A percentile compares a stretch with the other conserved stretches of the same genome.
phyloP scores from a whole-genome alignment of 345 rosid genomes.

The Gossypium bickii region DNA sequence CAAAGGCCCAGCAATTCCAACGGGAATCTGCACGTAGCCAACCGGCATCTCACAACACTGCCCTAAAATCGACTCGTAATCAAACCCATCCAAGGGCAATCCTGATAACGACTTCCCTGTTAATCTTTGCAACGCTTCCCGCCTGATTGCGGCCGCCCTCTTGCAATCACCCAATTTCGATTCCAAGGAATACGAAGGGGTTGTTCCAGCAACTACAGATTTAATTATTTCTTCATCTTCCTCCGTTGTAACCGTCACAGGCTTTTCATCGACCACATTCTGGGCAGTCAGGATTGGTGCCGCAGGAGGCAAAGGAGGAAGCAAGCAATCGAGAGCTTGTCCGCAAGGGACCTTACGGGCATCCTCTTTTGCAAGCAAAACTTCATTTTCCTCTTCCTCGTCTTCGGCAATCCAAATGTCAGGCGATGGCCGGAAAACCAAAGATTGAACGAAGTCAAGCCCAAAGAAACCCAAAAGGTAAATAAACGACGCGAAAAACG shows the following conservation, averaged over 20 bases:
- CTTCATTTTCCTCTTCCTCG: slow-evolving; percentile 31
- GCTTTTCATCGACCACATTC: slow-evolving; percentile 18
- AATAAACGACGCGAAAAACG: slow-evolving; percentile 48
- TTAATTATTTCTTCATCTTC: slow-evolving; percentile 54
- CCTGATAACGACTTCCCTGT: slow-evolving; percentile 55
- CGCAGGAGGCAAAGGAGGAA: slow-evolving; percentile 3
- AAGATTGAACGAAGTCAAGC: slow-evolving; percentile 57
- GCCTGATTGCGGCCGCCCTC: slow-evolving; percentile 54
- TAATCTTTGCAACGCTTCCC: slow-evolving; percentile 53
- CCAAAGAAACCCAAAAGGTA: slow-evolving; percentile 66
- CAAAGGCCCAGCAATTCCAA: slow-evolving; percentile 66
- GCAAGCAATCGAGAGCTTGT: slow-evolving; percentile 43
- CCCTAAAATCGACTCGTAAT: slow-evolving; percentile 60
- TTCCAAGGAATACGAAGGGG: slow-evolving; percentile 57
- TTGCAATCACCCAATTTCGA: slow-evolving; percentile 60
- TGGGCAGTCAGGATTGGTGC: background rate
- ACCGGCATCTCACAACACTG: slow-evolving; percentile 85
- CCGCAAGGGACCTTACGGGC: slow-evolving; percentile 40
- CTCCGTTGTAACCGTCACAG: slow-evolving; percentile 19
- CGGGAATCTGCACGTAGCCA: slow-evolving; percentile 73
- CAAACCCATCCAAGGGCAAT: slow-evolving; percentile 59
- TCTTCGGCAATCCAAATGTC: slow-evolving; percentile 53
- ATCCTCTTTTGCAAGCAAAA: slow-evolving; percentile 33
- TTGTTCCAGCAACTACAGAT: slow-evolving; percentile 43
- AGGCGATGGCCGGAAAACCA: slow-evolving; percentile 40